A percentile compares a stretch with the other conserved stretches of the same genome.
Evolutionary conservation across 2,329 filamentous ascomycete genomes (phyloP).

Genomic region (Plectosphaerella sp.): DNA sequence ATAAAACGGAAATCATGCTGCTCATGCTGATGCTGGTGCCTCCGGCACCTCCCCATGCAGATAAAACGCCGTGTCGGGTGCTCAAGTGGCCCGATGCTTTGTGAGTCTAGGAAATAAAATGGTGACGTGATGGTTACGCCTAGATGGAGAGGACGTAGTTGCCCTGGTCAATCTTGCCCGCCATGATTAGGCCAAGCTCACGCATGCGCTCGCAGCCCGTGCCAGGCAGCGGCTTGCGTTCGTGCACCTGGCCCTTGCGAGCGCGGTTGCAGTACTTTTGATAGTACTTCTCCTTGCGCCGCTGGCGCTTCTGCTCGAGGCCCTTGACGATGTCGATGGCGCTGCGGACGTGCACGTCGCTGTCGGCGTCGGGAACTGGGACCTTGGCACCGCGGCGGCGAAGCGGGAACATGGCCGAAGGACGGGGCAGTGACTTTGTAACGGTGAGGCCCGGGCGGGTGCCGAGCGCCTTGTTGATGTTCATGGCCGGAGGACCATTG

Average conservation of each 20-base stretch:
- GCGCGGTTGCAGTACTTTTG: slow-evolving; percentile 85
- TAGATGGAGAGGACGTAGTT: slow-evolving; percentile 75
- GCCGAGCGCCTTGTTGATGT: slow-evolving; percentile 37
- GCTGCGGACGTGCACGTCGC: slow-evolving; percentile 71
- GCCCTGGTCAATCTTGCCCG: slow-evolving; percentile 69
- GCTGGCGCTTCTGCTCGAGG: slow-evolving; percentile 87
- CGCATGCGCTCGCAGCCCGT: slow-evolving; percentile 88
- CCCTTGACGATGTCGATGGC: slow-evolving; percentile 98
- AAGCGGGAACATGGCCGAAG: slow-evolving; percentile 63
- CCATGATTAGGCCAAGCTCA: slow-evolving; percentile 81
- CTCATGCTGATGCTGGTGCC: slow-evolving; percentile 15
- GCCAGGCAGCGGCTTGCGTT: slow-evolving; percentile 70
- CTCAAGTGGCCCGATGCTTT: background rate
- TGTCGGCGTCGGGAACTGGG: slow-evolving; percentile 19
- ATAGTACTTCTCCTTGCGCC: slow-evolving; percentile 87
- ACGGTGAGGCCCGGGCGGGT: slow-evolving; percentile 65
- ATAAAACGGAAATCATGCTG: slow-evolving; percentile 15
- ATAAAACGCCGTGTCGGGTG: slow-evolving; percentile 7
- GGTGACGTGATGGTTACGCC: slow-evolving; percentile 16
- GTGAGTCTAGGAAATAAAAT: slow-evolving; percentile 12
- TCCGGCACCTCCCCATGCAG: slow-evolving; percentile 8
- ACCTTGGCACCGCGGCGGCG: slow-evolving; percentile 32
- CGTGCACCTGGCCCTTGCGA: slow-evolving; percentile 59
- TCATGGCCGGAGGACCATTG: slow-evolving; percentile 31
- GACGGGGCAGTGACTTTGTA: slow-evolving; percentile 83